Evolutionary conservation across 2,329 filamentous ascomycete species (phyloP), one percentile per base, ranked within the genome.

Genomic region (Fusarium falciforme): DNA sequence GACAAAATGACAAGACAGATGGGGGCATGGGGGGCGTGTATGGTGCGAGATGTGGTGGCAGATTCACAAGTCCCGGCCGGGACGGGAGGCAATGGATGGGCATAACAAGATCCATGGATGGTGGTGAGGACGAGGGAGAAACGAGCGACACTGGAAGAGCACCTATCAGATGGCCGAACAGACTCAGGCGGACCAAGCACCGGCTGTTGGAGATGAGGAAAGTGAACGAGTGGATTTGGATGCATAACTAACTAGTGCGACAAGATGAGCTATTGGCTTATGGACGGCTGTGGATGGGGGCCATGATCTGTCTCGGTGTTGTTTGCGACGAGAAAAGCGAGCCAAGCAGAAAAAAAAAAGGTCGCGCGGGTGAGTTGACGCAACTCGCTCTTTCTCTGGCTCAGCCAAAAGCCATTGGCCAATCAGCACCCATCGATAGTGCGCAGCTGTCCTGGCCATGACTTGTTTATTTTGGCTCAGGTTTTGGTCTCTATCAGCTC

Each of bases 381-480:
- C 75, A 78, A 76, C 75, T 75, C 72, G 70, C 73, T 73, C 72
- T 67, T 76, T 72, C 60, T 74, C 70, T 71, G 66, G 33, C 68
- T 76, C 61, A 68, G 60, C 64, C 47, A 42, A 58, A 64, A 68
- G 67, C 75, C 75, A 81, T 81, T 81, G 80, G 33, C 80, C 80
- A 81, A 81, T 81, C 78, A 80, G 60, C 70, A 61, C 42, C 57
- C 66, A 58, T 72, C 73, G 79, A 81, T 81, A 81, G 72, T 67
- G 72, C 61, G 36, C 60, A 62, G 68, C 38, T 64, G 67, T 66
- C 63, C 71, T 66, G 64, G 63, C 70, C 61, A 73, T 73, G 73
- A 68, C 71, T 75, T 76, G 65, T 70, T 75, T 71, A 61, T 75
- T 68, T 67, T 76, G 73, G 68, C 70, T 76, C 61, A 54, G 62